Percentiles rank a stretch among this genome's conserved stretches.
These are phyloP conservation scores for Pelargonium australe DNA, from an alignment of 441 rosid species.

Conservation along the genomic window DNA sequence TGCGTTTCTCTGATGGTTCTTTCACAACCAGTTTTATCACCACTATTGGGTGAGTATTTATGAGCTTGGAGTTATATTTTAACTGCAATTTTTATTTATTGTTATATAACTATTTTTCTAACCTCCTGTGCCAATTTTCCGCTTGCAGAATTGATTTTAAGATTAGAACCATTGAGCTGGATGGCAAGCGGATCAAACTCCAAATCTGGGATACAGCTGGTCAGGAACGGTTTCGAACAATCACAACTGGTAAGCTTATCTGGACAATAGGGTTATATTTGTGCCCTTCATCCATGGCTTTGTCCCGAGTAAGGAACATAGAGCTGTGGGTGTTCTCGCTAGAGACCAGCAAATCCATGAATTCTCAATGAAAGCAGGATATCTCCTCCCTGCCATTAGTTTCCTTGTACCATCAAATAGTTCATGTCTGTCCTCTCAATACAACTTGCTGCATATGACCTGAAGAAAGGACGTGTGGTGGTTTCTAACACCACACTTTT, in stretches of 20 bases:
- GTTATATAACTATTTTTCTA: background rate
- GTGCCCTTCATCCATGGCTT: background rate
- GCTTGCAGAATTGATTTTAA: constrained; percentile 62
- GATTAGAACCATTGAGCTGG: constrained; percentile 39
- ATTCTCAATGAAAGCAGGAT: too few relatives aligned
- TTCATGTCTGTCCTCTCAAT: background rate
- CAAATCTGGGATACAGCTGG: constrained; percentile 62
- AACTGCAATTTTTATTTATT: background rate
- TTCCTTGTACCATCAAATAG: background rate
- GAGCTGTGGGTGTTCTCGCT: too few relatives aligned
- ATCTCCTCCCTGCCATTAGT: too few relatives aligned
- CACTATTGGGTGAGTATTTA: constrained; percentile 55
- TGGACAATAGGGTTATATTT: constrained; percentile 20
- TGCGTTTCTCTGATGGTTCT: constrained; percentile 70
- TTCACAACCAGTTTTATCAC: constrained; percentile 79
- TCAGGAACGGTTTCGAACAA: constrained; percentile 50
- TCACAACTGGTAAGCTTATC: constrained; percentile 27
- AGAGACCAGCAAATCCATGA: too few relatives aligned
- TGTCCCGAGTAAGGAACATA: too few relatives aligned
- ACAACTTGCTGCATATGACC: background rate
- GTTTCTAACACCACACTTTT: background rate
- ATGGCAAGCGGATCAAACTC: constrained; percentile 37
- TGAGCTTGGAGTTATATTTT: constrained; percentile 4
- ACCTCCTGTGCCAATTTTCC: constrained; percentile 3
- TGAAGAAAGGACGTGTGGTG: background rate